A percentile compares a stretch with the other conserved stretches of the same genome.
Evolutionary conservation across 1,284 basidiomycete species (phyloP).

Genomic region (Ceratobasidium sp.): DNA sequence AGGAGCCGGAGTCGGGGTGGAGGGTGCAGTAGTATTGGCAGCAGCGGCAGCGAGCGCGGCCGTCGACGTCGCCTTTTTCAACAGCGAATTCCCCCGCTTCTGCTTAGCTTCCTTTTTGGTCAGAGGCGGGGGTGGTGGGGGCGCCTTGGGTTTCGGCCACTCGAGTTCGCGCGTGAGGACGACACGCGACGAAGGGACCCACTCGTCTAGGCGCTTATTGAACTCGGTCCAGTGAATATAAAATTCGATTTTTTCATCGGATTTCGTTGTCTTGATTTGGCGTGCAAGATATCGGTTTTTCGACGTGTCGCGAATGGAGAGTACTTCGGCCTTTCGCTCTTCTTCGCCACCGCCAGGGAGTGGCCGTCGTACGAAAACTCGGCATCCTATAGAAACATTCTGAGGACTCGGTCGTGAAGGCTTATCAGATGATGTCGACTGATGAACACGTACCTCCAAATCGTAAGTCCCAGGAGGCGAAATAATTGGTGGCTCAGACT

Average conservation of each 20-base stretch:
- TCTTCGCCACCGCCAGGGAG: conserved; percentile 75
- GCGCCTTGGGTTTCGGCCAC: conserved; percentile 89
- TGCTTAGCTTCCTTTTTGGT: conserved; percentile 56
- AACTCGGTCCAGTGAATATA: conserved; percentile 98
- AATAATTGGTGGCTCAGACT: conserved; percentile 37
- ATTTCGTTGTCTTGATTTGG: conserved; percentile 58
- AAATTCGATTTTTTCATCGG: conserved; percentile 85
- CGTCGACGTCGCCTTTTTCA: conserved; percentile 51
- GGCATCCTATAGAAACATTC: conserved; percentile 90
- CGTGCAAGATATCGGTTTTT: conserved; percentile 60
- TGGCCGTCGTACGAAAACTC: conserved; percentile 86
- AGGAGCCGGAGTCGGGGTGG: conserved; percentile 31
- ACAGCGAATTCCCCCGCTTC: conserved; percentile 48
- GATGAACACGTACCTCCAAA: conserved; percentile 32
- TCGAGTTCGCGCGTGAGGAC: conserved; percentile 87
- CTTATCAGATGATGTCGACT: conserved; percentile 30
- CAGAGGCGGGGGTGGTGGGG: conserved; percentile 51
- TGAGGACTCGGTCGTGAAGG: conserved; percentile 51
- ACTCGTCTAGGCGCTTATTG: conserved; percentile 98
- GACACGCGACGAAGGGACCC: conserved; percentile 90
- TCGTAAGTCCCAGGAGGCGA: conserved; percentile 36
- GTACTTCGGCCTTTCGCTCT: conserved; percentile 90
- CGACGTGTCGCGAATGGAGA: conserved; percentile 88
- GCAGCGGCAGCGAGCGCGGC: conserved; percentile 41
- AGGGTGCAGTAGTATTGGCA: conserved; percentile 13